Base-by-base conservation (phyloP, 352 stramenopile genomes). In the Phytophthora syringae region DNA sequence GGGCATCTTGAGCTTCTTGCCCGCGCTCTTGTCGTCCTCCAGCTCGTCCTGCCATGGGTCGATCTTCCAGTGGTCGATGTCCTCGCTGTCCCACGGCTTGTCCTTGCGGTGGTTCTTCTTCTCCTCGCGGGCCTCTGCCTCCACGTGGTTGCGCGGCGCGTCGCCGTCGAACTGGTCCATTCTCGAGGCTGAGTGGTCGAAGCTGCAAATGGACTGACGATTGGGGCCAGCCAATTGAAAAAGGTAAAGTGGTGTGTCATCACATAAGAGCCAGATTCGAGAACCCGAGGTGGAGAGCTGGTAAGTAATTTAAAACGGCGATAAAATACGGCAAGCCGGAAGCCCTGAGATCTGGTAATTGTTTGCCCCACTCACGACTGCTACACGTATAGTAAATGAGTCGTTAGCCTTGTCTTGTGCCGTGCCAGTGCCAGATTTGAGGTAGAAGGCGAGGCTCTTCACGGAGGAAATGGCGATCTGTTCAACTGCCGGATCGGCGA, bases 31-130 rank as follows among this genome's bases (percentile, higher is more conserved):
- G 25, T 95, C 90, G 47, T 97, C 79, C 25, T 98, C 63, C 20
- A 88, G 32, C 63, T 93, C 77, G 21, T 93, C 83, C 49, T 86
- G 47, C 76, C 86, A 92, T 67, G 89, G 69, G n/a, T 98, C 86
- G 55, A 98, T 90, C 73, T 98, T 98, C 98, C 98, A 99, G 81
- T 99, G 97, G 84, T 99, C 96, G 60, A 99, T 98, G 43, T 98
- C 88, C 9, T 97, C 92, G 55, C 74, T 98, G 80, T 99, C 98
- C 98, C 98, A 99, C 12, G 98, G 98, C 77, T 99, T 99, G 76
- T 99, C 97, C 69, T 97, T 96, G 53, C 97, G 89, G 85, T 99
- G 99, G 71, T 98, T 98, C 69, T 98, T 98, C 68, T 86, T 88
- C 49, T 70, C 57, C 22, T 72, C 34, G 45, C 58, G 64, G 16